Conservation (phyloP, 208 protist species). For the Balamuthia mandrillaris region DNA sequence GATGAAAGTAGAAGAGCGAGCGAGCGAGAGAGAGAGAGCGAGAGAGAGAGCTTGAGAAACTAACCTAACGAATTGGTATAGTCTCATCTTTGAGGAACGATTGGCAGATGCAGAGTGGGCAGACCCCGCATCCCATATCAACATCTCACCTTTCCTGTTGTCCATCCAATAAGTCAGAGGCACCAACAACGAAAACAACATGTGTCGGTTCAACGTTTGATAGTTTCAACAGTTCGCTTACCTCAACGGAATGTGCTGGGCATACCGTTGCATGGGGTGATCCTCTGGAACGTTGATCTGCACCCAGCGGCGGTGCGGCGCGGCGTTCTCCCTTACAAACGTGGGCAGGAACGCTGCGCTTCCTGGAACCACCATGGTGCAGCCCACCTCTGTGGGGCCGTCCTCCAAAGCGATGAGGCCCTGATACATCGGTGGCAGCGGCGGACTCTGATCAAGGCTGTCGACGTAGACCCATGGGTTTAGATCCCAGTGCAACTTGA, state of each 20-base stretch:
- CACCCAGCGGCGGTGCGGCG: neutral
- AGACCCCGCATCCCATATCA: slow-evolving; percentile 6
- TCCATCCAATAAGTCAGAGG: too few species aligned
- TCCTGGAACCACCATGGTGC: neutral
- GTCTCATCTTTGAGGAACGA: neutral
- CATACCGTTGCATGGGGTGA: neutral
- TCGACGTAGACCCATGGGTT: slow-evolving; percentile 5
- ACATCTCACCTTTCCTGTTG: neutral
- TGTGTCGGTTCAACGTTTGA: neutral
- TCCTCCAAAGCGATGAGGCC: slow-evolving; percentile 10
- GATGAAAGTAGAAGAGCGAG: too few species aligned
- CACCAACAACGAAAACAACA: too few species aligned
- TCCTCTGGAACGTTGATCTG: neutral
- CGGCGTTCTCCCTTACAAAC: neutral
- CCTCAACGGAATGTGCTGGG: neutral
- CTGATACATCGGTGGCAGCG: neutral
- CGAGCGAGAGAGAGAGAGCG: too few species aligned
- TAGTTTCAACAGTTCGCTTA: neutral
- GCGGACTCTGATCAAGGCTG: neutral
- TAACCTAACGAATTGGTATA: slow-evolving; percentile 6
- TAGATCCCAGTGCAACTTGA: neutral
- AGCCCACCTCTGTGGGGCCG: neutral
- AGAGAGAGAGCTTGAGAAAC: neutral
- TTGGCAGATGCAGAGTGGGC: neutral
- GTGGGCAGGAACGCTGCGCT: neutral